Base-by-base conservation (phyloP, 2,329 filamentous ascomycete genomes). In the Xylariaceae sp. region DNA sequence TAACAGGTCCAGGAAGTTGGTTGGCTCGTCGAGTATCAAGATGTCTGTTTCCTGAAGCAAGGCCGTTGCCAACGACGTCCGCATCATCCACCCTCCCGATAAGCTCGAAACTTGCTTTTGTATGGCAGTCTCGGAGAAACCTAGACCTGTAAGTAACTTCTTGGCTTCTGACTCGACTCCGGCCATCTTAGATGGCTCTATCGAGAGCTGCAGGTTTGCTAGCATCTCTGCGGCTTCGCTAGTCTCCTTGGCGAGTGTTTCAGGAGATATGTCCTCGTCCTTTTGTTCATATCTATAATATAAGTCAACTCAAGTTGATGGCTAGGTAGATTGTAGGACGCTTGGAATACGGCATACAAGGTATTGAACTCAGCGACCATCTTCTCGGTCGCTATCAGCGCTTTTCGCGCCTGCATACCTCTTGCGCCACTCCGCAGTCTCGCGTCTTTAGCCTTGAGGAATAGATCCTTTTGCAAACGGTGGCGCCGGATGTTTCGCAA, bases 1-100 rank as follows among this genome's bases (percentile, higher is more conserved):
- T 0, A 92, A 81, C 0, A 96, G 78, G 67, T 96, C 91, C 1
- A 96, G 81, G 69, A 91, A 96, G 69, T 96, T 96, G 29, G 91
- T 96, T 0, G 92, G 92, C 70, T 96, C 91, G 71, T 96, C 91
- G 2, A 96, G 83, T 47, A 96, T 87, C 56, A 96, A 79, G 2
- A 96, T 85, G 63, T 96, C 91, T 0, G 87, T 84, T 6, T 88
- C 84, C 60, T 92, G 88, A 1, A 91, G 82, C 3, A 96, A 78
- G 0, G 86, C 84, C 3, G 79, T 78, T 2, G 88, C 87, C 0
- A 91, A 78, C 56, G 86, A 79, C 24, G 84, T 85, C 8, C 89
- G 83, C 85, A 90, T 91, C 58, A 80, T 83, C 88, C 88, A 91
- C 2, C 89, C 92, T 6, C 92, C 91, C 0, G 91, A 95, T 2